Conservation (phyloP, 257 asterid species). For the Gentiana macrophylla region DNA sequence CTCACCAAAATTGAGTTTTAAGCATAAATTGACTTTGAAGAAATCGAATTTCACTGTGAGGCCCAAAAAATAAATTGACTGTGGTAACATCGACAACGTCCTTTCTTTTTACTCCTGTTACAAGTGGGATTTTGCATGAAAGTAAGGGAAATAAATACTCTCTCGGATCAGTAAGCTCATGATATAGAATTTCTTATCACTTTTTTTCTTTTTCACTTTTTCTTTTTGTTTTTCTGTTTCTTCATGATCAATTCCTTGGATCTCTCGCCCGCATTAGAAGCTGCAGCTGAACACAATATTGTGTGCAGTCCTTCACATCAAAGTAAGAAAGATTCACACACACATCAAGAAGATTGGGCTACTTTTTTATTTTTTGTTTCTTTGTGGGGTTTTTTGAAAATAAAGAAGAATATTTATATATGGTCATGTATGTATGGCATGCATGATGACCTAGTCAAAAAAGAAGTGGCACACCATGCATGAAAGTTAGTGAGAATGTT, state of each 20-base stretch:
- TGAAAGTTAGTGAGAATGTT: conserved; percentile 44
- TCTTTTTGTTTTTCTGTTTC: background rate
- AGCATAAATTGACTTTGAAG: no score
- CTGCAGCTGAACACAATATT: conserved; percentile 4
- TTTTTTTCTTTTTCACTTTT: conserved; percentile 11
- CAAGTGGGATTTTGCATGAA: conserved; percentile 56
- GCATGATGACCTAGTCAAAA: conserved; percentile 45
- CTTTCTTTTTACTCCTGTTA: conserved; percentile 19
- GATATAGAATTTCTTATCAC: conserved; percentile 15
- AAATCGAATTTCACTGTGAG: no score
- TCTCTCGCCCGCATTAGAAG: conserved; percentile 44
- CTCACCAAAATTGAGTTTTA: no score
- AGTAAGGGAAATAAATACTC: conserved; percentile 54
- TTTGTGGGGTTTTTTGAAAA: conserved; percentile 12
- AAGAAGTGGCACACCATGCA: conserved; percentile 9
- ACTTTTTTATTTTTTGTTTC: conserved; percentile 5
- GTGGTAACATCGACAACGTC: no score
- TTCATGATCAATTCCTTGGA: conserved; percentile 56
- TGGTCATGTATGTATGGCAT: background rate
- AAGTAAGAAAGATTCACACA: conserved; percentile 20
- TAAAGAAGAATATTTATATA: background rate
- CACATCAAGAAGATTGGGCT: background rate
- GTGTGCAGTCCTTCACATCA: conserved; percentile 1
- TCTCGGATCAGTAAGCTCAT: conserved; percentile 22
- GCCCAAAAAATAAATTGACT: no score